Evolutionary conservation across 495 filamentous ascomycete species (phyloP).

Genomic region (Cercophora scortea): DNA sequence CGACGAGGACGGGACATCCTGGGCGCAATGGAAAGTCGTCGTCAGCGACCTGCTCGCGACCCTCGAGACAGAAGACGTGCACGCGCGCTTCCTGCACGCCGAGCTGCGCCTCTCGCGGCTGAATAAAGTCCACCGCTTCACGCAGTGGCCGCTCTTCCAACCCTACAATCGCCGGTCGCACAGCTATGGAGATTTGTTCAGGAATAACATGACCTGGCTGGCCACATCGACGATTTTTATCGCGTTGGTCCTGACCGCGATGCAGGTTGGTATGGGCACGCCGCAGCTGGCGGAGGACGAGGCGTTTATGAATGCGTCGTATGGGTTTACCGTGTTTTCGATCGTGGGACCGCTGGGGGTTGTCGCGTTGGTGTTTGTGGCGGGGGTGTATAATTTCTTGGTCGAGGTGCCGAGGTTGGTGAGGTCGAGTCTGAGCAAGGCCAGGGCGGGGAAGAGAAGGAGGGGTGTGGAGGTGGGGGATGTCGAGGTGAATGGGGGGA

Average conservation of each 20-base stretch:
- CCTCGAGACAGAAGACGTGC: background rate
- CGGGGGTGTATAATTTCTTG: background rate
- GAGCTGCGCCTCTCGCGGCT: constrained; percentile 1
- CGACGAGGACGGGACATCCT: background rate
- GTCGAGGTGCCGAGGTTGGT: background rate
- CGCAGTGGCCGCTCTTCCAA: background rate
- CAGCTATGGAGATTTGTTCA: constrained; percentile 31
- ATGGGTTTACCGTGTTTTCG: constrained; percentile 1
- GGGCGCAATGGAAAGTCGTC: constrained; percentile 5
- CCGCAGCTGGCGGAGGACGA: background rate
- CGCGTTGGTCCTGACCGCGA: constrained; percentile 46
- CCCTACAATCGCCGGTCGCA: constrained; percentile 9
- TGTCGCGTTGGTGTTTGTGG: background rate
- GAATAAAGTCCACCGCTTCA: constrained; percentile 1
- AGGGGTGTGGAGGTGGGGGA: no score
- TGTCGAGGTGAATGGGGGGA: no score
- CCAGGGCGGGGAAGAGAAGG: no score
- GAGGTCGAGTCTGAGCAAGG: background rate
- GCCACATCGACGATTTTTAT: constrained; percentile 42
- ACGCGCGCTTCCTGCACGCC: constrained; percentile 5
- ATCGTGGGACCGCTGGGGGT: background rate
- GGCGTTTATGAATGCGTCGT: background rate
- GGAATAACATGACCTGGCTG: constrained; percentile 40
- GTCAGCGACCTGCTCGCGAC: constrained; percentile 5
- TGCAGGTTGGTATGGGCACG: constrained; percentile 49